Evolutionary conservation across 139 green algal genomes (phyloP).

Genomic region (Chlorella sorokiniana): DNA sequence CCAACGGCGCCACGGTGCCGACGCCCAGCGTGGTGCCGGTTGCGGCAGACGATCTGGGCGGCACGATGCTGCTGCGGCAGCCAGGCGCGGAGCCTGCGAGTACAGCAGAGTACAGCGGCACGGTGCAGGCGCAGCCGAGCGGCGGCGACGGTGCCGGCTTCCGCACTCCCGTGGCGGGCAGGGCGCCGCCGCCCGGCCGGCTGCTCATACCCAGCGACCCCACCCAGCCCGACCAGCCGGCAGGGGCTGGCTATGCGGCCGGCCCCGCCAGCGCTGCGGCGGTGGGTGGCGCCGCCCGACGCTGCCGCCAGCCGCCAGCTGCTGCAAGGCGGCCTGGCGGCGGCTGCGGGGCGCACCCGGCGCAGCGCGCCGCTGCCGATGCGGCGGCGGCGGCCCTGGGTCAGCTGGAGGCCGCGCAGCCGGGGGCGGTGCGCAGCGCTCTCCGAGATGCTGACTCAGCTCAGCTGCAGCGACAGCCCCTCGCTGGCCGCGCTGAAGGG

Average conservation of each 20-base stretch:
- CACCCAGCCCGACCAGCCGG: background rate
- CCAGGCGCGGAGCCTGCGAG: background rate
- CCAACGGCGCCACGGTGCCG: background rate
- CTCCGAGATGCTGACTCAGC: conserved; percentile 34
- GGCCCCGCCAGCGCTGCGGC: conserved; percentile 20
- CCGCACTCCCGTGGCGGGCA: background rate
- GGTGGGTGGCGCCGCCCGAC: too few relatives aligned
- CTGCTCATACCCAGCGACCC: conserved; percentile 6
- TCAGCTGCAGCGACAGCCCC: conserved; percentile 35
- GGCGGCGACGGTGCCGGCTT: background rate
- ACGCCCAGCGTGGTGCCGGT: background rate
- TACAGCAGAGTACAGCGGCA: background rate
- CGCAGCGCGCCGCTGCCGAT: conserved; percentile 9
- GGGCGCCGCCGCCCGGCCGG: background rate
- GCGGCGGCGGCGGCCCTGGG: conserved; percentile 18
- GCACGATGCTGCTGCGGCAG: background rate
- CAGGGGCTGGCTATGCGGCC: background rate
- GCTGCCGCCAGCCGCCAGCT: background rate
- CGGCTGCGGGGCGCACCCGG: background rate
- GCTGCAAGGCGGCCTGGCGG: conserved; percentile 6
- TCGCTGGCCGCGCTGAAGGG: conserved; percentile 35
- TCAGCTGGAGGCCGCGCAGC: conserved; percentile 33
- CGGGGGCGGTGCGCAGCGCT: conserved; percentile 14
- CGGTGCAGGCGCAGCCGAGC: background rate
- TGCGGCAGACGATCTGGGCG: background rate